Base-by-base conservation (phyloP, 257 asterid genomes). In the Agastache rugosa region DNA sequence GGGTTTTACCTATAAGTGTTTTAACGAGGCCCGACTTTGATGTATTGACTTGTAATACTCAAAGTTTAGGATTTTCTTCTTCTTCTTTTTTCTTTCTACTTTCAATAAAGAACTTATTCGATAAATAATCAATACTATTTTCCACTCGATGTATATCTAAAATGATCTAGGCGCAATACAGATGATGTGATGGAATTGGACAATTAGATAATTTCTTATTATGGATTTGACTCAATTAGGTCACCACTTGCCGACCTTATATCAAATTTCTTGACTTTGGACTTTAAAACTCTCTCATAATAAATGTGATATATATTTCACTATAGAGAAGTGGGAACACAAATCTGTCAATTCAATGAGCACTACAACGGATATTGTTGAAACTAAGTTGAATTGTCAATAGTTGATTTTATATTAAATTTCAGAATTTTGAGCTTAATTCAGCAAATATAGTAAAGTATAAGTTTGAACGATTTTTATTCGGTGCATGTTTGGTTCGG, bases 211-310 rank as follows among this genome's bases (percentile, higher is more conserved):
- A 50, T 63, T 70, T 69, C 50, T 51, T 31, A 44, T 60, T 48
- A 58, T 47, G 71, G 71, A 15, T 64, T 79, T 70, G 75, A 70
- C 74, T 31, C 41, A 14, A 58, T 72, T 72, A 60, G 63, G 39
- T 72, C 54, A 48, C 76, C 80, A 79, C 76, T 44, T 55, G 74
- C 76, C 77, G 50, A 45, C 73, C 70, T n/a, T 47, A 35, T 29
- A 0, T 16, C 54, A 34, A 17, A 31, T 63, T 75, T 58, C 3
- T 69, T 55, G 64, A 79, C 78, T 74, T 62, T 67, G 22, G 61
- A 56, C 48, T 5, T 63, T 20, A 16, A 23, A 4, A 54, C 3
- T 69, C 4, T 23, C 10, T 11, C 35, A 23, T 27, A 44, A 65
- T 25, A 56, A 75, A 66, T 66, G 62, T 69, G 66, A 76, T 51